Evolutionary conservation across 331 rosid genomes (phyloP), one percentile per base, ranked within the genome.

Genomic region (Erythrophleum ivorense): DNA sequence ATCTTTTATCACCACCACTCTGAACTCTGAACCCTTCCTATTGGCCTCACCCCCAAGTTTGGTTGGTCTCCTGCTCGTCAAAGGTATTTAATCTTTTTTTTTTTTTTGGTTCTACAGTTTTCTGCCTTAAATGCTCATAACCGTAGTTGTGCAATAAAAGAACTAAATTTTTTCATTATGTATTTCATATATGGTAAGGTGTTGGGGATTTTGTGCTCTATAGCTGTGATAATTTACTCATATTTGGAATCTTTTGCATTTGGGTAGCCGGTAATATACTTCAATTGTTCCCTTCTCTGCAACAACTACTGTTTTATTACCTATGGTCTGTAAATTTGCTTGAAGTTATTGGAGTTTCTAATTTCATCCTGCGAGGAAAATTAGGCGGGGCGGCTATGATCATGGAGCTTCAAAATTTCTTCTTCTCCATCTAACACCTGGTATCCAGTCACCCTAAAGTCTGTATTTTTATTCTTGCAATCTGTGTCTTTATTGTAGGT

Each of bases 241-340:
- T 77, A 6, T 77, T 75, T 71, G 41, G 72, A 70, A 71, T 62
- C 38, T 77, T 80, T 46, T 67, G 33, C 9, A 41, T 78, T 9
- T 85, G 82, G 83, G 48, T 49, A 76, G 6, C 67, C 54, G 36
- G 75, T 15, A 50, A 24, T 75, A 78, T 33, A 54, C 54, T 33
- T 76, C 45, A 3, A n/a, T 49, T 41, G 58, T 72, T 69, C 67
- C 33, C 58, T 34, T 77, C 54, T 62, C 70, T 82, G 71, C 19
- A 19, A 14, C 71, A 53, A 31, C 70, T 54, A 85, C 87, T 86
- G 93, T 89, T 91, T 78, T 84, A 89, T 89, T 67, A 71, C 34
- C 85, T 48, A 13, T 76, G 43, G 59, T 29, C 29, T 50, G 7
- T 53, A 48, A 41, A 49, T 13, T 46, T 49, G 66, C 68, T 58